Evolutionary conservation across 2,329 filamentous ascomycete species (phyloP).

Genomic region (Berkeleyomyces basicola): DNA sequence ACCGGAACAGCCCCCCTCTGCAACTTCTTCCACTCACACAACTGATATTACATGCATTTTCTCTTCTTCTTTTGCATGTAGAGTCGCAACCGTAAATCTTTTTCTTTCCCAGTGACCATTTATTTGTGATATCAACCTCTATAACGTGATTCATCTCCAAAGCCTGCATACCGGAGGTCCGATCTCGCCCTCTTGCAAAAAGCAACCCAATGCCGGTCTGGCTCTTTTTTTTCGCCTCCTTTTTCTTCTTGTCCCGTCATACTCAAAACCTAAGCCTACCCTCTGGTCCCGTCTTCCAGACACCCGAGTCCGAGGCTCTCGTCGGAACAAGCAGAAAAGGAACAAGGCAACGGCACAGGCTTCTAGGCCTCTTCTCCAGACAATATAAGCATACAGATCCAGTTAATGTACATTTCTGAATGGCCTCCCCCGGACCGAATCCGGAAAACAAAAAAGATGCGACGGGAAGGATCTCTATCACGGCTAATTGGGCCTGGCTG

Average conservation of each 20-base stretch:
- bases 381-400: not conserved
- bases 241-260: not conserved
- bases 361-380: not conserved
- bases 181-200: not conserved
- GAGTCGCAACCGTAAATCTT: not conserved
- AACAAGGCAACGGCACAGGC: not conserved
- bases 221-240: not conserved
- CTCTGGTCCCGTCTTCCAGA: not conserved
- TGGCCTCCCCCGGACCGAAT: not conserved
- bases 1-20: not conserved
- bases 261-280: not conserved
- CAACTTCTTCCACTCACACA: not conserved
- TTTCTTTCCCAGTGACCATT: not conserved
- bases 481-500: not conserved
- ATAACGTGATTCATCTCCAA: not conserved
- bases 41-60: too few relatives aligned
- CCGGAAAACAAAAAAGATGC: not conserved
- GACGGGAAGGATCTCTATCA: constrained; percentile 1
- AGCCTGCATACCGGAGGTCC: not conserved
- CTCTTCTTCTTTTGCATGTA: not conserved
- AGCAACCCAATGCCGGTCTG: not conserved
- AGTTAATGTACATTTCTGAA: too few relatives aligned
- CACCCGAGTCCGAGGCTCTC: not conserved
- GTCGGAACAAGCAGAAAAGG: not conserved
- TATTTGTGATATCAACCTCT: not conserved